Conservation (phyloP, 768 basidiomycete genomes). For the Russula sp. region DNA sequence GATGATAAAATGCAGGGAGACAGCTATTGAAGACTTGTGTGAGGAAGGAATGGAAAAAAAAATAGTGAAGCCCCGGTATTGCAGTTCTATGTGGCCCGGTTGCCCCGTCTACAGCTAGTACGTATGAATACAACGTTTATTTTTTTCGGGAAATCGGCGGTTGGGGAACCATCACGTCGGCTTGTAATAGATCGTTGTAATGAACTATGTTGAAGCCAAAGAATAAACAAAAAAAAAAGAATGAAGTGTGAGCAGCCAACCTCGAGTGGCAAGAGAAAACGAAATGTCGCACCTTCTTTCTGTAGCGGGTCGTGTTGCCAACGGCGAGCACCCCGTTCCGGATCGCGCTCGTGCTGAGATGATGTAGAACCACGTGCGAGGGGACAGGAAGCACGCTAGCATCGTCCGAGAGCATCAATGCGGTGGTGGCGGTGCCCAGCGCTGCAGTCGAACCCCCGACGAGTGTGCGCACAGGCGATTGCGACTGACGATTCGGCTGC, state of each 20-base stretch:
- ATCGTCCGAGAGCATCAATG: slow-evolving; percentile 64
- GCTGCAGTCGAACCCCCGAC: slow-evolving; percentile 11
- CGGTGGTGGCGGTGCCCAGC: slow-evolving; percentile 13
- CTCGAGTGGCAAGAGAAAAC: background rate
- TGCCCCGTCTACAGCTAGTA: slow-evolving; percentile 13
- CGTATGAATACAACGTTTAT: slow-evolving; percentile 8
- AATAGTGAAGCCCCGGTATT: slow-evolving; percentile 2
- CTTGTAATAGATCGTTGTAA: slow-evolving; percentile 81
- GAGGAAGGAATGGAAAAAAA: background rate
- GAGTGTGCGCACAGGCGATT: slow-evolving; percentile 22
- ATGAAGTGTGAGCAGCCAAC: background rate
- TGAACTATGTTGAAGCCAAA: slow-evolving; percentile 42
- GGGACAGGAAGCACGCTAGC: slow-evolving; percentile 88
- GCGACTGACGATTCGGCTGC: background rate
- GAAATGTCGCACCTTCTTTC: slow-evolving; percentile 67
- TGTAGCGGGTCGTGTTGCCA: slow-evolving; percentile 84
- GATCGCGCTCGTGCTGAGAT: slow-evolving; percentile 93
- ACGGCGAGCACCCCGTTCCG: slow-evolving; percentile 90
- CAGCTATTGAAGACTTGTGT: background rate
- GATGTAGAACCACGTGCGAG: slow-evolving; percentile 89
- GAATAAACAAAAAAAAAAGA: background rate
- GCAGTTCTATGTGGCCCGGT: slow-evolving; percentile 13
- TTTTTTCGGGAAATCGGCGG: background rate
- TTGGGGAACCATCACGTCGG: slow-evolving; percentile 37
- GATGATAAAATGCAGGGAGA: background rate